Conservation (phyloP, 208 protist species). For the Trypanosoma boissoni region DNA sequence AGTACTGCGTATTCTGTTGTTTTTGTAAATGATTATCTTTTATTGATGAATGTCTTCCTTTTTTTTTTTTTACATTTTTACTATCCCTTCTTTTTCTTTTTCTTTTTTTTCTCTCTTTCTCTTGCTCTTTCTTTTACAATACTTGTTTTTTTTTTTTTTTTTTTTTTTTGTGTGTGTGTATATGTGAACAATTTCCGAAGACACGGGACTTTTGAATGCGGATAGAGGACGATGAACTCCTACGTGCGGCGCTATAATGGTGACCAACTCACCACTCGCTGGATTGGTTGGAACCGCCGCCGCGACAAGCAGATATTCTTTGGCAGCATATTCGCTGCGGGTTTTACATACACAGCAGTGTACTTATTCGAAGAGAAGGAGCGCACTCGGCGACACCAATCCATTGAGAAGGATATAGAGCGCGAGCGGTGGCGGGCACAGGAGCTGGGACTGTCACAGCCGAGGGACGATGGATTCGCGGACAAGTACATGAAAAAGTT, state of each 20-base stretch:
- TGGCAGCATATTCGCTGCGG: slow-evolving; percentile 23
- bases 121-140: not conserved
- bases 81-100: slow-evolving; percentile 6
- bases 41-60: no score
- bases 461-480: slow-evolving; percentile 66
- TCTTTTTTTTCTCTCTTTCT: slow-evolving; percentile 5
- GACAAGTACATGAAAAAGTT: slow-evolving; percentile 34
- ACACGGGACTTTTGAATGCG: no score
- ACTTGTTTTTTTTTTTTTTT: not conserved
- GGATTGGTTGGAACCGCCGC: slow-evolving; percentile 51
- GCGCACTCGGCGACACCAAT: slow-evolving; percentile 44
- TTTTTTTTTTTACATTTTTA: no score
- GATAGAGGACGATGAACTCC: slow-evolving; percentile 42
- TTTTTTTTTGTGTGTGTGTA: not conserved
- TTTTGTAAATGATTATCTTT: no score
- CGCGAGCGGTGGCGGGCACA: slow-evolving; percentile 71
- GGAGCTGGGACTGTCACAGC: slow-evolving; percentile 49
- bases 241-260: slow-evolving; percentile 50
- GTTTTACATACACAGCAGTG: slow-evolving; percentile 47
- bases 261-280: slow-evolving; percentile 28
- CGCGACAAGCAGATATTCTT: slow-evolving; percentile 49
- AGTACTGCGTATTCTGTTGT: no score
- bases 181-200: slow-evolving; percentile 17
- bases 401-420: slow-evolving; percentile 80
- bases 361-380: slow-evolving; percentile 63